Base-by-base conservation (phyloP, 805 yeast genomes). In the Candida fluviatilis region DNA sequence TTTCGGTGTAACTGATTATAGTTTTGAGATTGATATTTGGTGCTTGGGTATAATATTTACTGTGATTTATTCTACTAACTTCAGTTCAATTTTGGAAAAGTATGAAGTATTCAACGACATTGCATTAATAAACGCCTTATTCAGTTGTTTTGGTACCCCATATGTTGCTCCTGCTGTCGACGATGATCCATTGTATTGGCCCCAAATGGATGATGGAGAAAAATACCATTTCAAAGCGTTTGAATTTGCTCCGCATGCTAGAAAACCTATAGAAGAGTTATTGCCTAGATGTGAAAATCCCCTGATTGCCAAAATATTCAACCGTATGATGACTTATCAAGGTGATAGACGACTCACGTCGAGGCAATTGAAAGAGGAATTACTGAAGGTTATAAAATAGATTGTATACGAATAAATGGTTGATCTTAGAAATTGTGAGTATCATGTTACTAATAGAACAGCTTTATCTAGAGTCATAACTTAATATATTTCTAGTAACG, bases 1-100 rank as follows among this genome's bases (percentile, higher is more conserved):
- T 30, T 71, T 84, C 36, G 84, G 86, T 0, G 58, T 74, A n/a
- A 44, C 64, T 1, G 64, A 68, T 42, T 86, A 86, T 51, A 60
- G 71, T 2, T 55, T 52, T 26, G 76, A 69, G 28, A 64, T 85
- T 6, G 95, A 86, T 49, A 64, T 84, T 12, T 86, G 95, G 95
- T 64, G 84, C 1, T 54, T 76, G 14, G 95, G 87, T 0, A 72
- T 87, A 8, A 50, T 84, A 2, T 48, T 80, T 35, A 75, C 81
- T n/a, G 55, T 73, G 32, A 46, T 87, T 21, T 71, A 72, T 45
- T 63, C 70, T 16, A 21, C 31, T 4, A 38, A 49, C 21, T 60
- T 65, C 13, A 42, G 44, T 7, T 58, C 67, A 7, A 50, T n/a
- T 60, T 77, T 43, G 12, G 35, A 34, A 23, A 18, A 26, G 21